Percentiles rank a stretch among this genome's conserved stretches.
phyloP scores from a whole-genome alignment of 495 filamentous ascomycete species.

The Podospora didyma region DNA sequence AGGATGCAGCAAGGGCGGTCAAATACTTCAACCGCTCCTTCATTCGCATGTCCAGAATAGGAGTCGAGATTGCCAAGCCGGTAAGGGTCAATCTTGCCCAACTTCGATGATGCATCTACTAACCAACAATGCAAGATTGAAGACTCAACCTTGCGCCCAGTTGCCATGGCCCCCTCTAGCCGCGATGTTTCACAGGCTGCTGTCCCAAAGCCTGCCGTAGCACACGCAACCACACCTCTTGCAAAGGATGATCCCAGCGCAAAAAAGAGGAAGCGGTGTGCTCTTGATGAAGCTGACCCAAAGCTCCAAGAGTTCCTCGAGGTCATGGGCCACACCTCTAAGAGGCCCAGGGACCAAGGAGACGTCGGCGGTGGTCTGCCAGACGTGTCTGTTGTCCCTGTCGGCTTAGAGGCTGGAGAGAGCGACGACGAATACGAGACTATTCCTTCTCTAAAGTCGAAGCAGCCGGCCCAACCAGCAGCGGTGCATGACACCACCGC shows the following conservation, averaged over 20 bases:
- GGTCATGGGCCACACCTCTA: slow-evolving; percentile 56
- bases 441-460: slow-evolving; percentile 37
- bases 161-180: slow-evolving; percentile 8
- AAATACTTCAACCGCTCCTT: slow-evolving; percentile 94
- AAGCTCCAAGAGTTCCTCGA: slow-evolving; percentile 86
- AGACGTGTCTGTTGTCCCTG: slow-evolving; percentile 37
- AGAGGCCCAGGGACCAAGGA: slow-evolving; percentile 24
- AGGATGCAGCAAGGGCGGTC: slow-evolving; percentile 75
- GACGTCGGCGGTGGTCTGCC: slow-evolving; percentile 13
- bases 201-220: slow-evolving; percentile 7
- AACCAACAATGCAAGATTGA: slow-evolving; percentile 23
- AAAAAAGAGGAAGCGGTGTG: slow-evolving; percentile 52
- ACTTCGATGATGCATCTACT: slow-evolving; percentile 9
- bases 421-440: slow-evolving; percentile 66
- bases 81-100: slow-evolving; percentile 41
- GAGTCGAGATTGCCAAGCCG: slow-evolving; percentile 84
- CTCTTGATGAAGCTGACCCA: slow-evolving; percentile 54
- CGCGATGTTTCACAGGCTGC: slow-evolving; percentile 9
- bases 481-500: slow-evolving; percentile 10
- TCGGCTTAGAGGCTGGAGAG: slow-evolving; percentile 43
- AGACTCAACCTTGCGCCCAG: slow-evolving; percentile 17
- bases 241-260: slow-evolving; percentile 16
- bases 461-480: slow-evolving; percentile 35
- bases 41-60: slow-evolving; percentile 94
- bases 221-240: not conserved